Evolutionary conservation across 2,329 filamentous ascomycete species (phyloP), one percentile per base, ranked within the genome.

Genomic region (Phaeophleospora eucalypticola): DNA sequence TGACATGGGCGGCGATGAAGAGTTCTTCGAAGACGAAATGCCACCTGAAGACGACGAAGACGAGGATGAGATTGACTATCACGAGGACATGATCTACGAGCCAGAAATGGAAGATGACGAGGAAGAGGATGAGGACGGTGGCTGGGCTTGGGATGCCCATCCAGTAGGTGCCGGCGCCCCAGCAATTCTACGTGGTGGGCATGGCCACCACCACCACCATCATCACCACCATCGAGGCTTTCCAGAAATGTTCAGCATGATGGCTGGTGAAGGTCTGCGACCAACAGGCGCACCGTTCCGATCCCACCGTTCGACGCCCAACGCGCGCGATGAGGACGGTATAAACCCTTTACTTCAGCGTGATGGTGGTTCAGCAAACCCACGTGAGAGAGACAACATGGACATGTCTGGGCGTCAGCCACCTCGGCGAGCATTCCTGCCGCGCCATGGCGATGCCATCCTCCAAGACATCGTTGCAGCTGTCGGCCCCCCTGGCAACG

Each of bases 291-390:
- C 43, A 12, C 36, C 29, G 18, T 49, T 48, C 42, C 43, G 54
- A 21, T 52, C 49, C 29, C 49, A 56, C 20, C 48, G 51, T 29
- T 43, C 76, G 79, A 49, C 51, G 2, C 53, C 53, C n/a, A 52
- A 49, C 41, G 34, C 49, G 46, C 75, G 75, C 20, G 76, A 79
- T 27, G 89, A 95, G 54, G 90, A 96, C 63, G 89, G 89, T 3
- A 77, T 83, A 17, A 96, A 97, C 62, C 91, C 91, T 36, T 75
- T 97, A 10, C 80, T 97, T 44, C 85, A 89, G 42, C 61, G 65
- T 29, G 56, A 54, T 40, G 47, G 43, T 10, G 50, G 36, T 36
- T 20, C 39, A 32, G 37, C 48, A 16, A 43, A 45, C 15, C 42
- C 36, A 29, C 49, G 52, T 16, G 41, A 44, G 18, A 17, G 41